Base-by-base conservation (phyloP, 129 eudicot genomes). In the Lactuca saligna region DNA sequence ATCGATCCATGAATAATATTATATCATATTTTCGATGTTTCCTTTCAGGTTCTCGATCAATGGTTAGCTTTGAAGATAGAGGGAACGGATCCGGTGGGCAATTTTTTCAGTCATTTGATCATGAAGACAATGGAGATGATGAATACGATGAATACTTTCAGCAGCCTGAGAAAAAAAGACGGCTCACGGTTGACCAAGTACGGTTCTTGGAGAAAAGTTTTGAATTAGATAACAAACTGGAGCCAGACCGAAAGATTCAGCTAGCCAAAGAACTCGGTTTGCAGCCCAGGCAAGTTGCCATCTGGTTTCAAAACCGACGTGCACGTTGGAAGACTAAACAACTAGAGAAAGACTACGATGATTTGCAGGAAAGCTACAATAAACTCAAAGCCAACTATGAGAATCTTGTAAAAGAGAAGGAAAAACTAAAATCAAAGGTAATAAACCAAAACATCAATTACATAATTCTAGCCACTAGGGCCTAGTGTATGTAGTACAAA, bases 251-350 rank as follows among this genome's bases (percentile, higher is more conserved):
- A 77, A 91, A 91, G 70, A 60, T 81, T 58, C 88, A 88, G 77
- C 96, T 88, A 57, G 96, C 96, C 5, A 88, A 92, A 79, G 96
- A 91, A 6, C 94, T 92, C n/a, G 91, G 91, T 33, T 72, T 92
- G 95, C 91, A 88, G 82, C 96, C 98, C 12, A 70, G 98, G 4
- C 98, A 92, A 60, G 89, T 92, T 67, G 98, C 96, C 0, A 81
- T 88, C 55, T 92, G 98, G 98, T 92, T 92, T 65, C 98, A 92
- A 64, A 92, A 92, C 34, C 91, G 98, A 0, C 77, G 98, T 8
- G 96, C 98, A 3, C 86, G 98, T 15, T 92, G 96, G 95, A 92
- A 86, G 84, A 88, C 75, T 15, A 88, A 85, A 33, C 83, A 81
- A 25, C 84, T 88, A 0, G 96, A 92, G 78, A 88, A 79, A 66